Evolutionary conservation across 1,284 basidiomycete genomes (phyloP), one percentile per base, ranked within the genome.

Genomic region (Rhodotorula glutinis): DNA sequence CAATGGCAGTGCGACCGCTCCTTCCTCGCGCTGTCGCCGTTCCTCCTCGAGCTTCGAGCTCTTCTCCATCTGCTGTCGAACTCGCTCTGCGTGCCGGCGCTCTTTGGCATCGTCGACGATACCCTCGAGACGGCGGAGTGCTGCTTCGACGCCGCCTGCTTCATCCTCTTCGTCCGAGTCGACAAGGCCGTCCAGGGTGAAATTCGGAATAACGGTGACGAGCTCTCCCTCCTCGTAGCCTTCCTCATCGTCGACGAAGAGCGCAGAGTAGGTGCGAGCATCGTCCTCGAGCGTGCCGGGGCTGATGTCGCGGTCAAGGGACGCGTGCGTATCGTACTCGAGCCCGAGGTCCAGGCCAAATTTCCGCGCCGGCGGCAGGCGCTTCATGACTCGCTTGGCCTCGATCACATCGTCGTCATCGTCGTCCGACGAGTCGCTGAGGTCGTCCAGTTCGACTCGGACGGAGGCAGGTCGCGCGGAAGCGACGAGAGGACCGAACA

Each of bases 41-140:
- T 52, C 40, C 55, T 69, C 53, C 56, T 55, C 51, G 49, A 64
- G 69, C 65, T 60, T 47, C 40, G 86, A 82, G 27, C 90, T 88
- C 27, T 83, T 85, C 70, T 85, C 83, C 64, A 93, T 86, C 88
- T 90, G 91, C 14, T 85, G 84, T 76, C 91, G 87, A 7, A 92
- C 90, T 76, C 90, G 90, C 60, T 82, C 81, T 53, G 84, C 84
- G 76, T 88, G 90, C 74, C 86, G 85, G 71, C 83, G 81, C 75
- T 87, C 84, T 73, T 85, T 83, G 70, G 85, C 81, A 0, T 83
- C 84, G 77, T 89, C 90, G 65, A 92, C 89, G 76, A 91, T 86
- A 0, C 91, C 91, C 78, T 93, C 90, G 56, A 93, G 82, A 16
- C 88, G 82, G 49, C 83, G 82, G 67, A 93, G 76, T 10, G 91